phyloP scores from a whole-genome alignment of 352 stramenopile genomes.

The Globisporangium viniferum region DNA sequence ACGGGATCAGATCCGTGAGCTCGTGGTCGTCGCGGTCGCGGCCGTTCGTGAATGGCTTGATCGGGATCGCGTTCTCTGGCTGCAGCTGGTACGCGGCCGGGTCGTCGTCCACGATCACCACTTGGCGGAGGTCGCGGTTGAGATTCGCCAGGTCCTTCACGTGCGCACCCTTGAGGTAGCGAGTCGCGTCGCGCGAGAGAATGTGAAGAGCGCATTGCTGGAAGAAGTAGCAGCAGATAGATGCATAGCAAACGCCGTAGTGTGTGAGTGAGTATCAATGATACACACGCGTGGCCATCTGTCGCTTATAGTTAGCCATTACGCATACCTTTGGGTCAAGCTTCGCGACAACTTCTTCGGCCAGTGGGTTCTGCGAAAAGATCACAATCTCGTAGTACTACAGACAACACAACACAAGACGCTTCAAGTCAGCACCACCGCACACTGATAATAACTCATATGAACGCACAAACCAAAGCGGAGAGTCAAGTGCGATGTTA shows the following conservation, averaged over 20 bases:
- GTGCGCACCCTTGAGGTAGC: constrained; percentile 78
- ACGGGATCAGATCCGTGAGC: constrained; percentile 81
- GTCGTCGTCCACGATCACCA: constrained; percentile 85
- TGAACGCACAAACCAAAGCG: neutral
- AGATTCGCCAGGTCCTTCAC: constrained; percentile 82
- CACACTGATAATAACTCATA: neutral
- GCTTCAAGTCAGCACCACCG: neutral
- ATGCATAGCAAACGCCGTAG: neutral
- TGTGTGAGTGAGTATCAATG: neutral
- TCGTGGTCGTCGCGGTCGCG: constrained; percentile 77
- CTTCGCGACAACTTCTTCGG: constrained; percentile 77
- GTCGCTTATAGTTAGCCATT: too few species aligned
- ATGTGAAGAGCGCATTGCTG: constrained; percentile 77
- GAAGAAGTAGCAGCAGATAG: neutral
- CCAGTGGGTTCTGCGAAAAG: constrained; percentile 83
- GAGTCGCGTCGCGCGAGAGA: constrained; percentile 76
- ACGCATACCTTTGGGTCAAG: constrained; percentile 65
- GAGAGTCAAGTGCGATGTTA: constrained; percentile 6
- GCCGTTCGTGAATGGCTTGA: constrained; percentile 77
- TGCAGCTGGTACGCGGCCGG: constrained; percentile 78
- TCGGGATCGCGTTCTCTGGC: constrained; percentile 79
- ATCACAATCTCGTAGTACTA: constrained; percentile 88
- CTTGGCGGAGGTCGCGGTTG: constrained; percentile 77
- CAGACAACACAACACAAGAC: neutral
- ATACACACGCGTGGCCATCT: too few species aligned